These are phyloP conservation scores for Nicotiana otophora DNA, from an alignment of 257 asterid species.

Conservation along the genomic window DNA sequence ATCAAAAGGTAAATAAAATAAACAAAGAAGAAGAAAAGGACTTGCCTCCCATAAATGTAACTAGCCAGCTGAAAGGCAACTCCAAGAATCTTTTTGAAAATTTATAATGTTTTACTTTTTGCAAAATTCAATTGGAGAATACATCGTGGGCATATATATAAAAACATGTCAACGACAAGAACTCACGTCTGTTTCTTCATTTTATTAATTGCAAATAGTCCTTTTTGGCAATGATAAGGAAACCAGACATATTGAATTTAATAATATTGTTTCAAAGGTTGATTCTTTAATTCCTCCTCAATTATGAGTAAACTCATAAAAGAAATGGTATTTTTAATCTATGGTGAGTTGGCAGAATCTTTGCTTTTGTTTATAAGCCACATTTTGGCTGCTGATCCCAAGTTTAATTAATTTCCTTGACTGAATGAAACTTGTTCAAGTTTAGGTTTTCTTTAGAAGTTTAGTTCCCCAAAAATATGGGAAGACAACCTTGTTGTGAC, in stretches of 20 bases:
- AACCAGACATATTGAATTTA: constrained; percentile 6
- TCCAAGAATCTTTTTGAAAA: constrained; percentile 31
- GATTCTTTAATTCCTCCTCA: constrained; percentile 28
- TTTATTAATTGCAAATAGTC: background rate
- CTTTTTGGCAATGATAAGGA: background rate
- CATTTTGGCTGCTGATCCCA: constrained; percentile 16
- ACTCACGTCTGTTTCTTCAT: constrained; percentile 48
- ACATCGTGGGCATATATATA: constrained; percentile 23
- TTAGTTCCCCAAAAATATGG: constrained; percentile 32
- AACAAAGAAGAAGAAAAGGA: constrained; percentile 25
- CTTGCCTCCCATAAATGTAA: constrained; percentile 60
- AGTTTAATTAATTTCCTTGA: background rate
- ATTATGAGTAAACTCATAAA: constrained; percentile 31
- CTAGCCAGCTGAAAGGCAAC: constrained; percentile 27
- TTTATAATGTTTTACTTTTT: constrained; percentile 36
- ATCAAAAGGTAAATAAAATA: constrained; percentile 15
- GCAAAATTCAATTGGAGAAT: constrained; percentile 12
- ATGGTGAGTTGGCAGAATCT: constrained; percentile 74
- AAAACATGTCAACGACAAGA: constrained; percentile 63
- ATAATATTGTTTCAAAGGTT: constrained; percentile 24
- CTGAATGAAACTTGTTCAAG: background rate
- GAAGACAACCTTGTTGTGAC: constrained; percentile 87
- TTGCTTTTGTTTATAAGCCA: constrained; percentile 36
- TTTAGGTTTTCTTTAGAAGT: background rate
- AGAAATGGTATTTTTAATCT: constrained; percentile 19